Evolutionary conservation across 73 alveolate genomes (phyloP), one percentile per base, ranked within the genome.

Genomic region (Uronychia setigera): DNA sequence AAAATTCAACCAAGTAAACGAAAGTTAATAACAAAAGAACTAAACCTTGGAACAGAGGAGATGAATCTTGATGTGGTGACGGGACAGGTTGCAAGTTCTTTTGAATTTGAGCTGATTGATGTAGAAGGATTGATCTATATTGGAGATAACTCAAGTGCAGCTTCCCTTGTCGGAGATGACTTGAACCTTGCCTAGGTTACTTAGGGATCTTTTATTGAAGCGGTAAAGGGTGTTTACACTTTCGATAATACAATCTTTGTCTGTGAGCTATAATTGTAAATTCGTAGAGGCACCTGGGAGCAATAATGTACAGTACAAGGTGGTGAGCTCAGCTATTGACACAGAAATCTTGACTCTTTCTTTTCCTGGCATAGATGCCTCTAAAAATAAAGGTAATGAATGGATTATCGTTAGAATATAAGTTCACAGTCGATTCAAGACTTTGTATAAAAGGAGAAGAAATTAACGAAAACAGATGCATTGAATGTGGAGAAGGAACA

Each of bases 391-490:
- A 5, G 19, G 67, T 5, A 19, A 11, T 46, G 67, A 19, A 19
- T 46, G n/a, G 5, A 5, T 46, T 19, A 5, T 46, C 67, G 19
- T 46, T 46, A 46, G 67, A 46, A 46, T 46, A 11, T 19, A 19
- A 46, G 19, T 46, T 46, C 67, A 11, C 19, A 5, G 67, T 76
- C 5, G 81, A 76, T 27, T 1, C 32, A 31, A 80, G 93, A 67
- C 28, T 75, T 28, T 87, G 93, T 34, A 57, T 80, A 29, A 80
- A 34, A 0, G 93, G 93, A 25, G 93, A 87, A 80, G 84, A 35
- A 0, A 74, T 33, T 31, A 59, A 67, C 33, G 60, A 74, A 28
- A 13, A 80, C 74, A 60, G 77, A 27, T 87, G 93, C 35, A 80
- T 35, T 25, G 76, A 32, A 31, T 87, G 93, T 60, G 75, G 79